These are phyloP conservation scores for Leccinum sublutescens DNA, from an alignment of 768 basidiomycete species.

Conservation along the genomic window DNA sequence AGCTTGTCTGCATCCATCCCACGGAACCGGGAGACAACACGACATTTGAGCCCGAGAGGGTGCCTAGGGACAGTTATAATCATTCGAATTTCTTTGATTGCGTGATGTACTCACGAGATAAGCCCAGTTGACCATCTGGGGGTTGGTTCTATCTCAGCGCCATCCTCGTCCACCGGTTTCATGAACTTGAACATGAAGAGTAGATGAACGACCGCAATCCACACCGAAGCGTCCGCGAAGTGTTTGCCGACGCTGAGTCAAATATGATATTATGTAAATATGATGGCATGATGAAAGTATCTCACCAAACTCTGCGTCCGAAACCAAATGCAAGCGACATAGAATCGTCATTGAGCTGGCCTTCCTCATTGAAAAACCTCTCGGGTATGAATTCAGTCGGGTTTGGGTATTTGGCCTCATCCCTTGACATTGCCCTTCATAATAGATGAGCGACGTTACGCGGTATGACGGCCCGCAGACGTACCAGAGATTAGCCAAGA, in stretches of 20 bases:
- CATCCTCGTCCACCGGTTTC: conserved; percentile 29
- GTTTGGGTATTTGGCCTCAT: conserved; percentile 27
- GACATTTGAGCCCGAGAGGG: conserved; percentile 29
- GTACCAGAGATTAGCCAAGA: conserved; percentile 32
- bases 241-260: conserved; percentile 25
- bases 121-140: conserved; percentile 31
- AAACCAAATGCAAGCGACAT: conserved; percentile 28
- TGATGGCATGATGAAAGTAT: background rate
- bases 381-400: conserved; percentile 29
- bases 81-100: background rate
- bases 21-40: conserved; percentile 23
- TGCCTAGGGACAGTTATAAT: conserved; percentile 19
- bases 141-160: conserved; percentile 23
- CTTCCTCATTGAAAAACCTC: conserved; percentile 26
- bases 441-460: conserved; percentile 6
- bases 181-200: conserved; percentile 30
- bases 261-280: conserved; percentile 1
- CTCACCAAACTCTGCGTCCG: conserved; percentile 30
- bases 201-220: conserved; percentile 31
- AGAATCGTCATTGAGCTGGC: conserved; percentile 24
- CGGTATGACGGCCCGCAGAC: background rate
- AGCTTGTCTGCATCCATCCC: conserved; percentile 16
- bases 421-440: conserved; percentile 31
- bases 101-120: conserved; percentile 23
- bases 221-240: conserved; percentile 33